These are phyloP conservation scores for Candida sonorensis DNA, from an alignment of 805 yeast genomes.

Conservation along the genomic window DNA sequence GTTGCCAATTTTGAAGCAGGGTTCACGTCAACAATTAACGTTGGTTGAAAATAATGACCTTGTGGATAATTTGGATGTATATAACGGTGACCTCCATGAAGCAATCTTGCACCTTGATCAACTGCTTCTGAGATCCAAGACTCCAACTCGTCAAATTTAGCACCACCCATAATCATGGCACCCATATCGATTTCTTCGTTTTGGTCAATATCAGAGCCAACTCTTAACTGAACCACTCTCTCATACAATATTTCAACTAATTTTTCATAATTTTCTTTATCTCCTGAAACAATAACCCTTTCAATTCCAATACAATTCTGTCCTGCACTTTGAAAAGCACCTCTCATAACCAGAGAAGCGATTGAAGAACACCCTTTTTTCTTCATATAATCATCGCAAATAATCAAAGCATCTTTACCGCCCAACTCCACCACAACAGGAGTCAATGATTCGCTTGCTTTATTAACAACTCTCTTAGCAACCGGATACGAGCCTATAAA, in stretches of 20 bases:
- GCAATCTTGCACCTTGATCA: constrained; percentile 66
- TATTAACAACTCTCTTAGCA: constrained; percentile 77
- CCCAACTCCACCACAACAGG: constrained; percentile 96
- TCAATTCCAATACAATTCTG: constrained; percentile 98
- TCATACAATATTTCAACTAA: constrained; percentile 50
- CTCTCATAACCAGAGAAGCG: constrained; percentile 84
- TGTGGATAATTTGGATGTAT: constrained; percentile 90
- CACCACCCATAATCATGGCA: constrained; percentile 75
- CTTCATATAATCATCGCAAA: constrained; percentile 72
- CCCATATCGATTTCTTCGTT: constrained; percentile 92
- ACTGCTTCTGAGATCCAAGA: constrained; percentile 68
- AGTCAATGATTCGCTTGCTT: constrained; percentile 81
- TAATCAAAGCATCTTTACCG: constrained; percentile 89
- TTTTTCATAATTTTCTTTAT: constrained; percentile 48
- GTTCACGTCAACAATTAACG: constrained; percentile 77
- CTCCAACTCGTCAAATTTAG: constrained; percentile 65
- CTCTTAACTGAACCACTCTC: constrained; percentile 55
- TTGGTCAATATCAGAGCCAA: constrained; percentile 92
- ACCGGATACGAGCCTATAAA: constrained; percentile 96
- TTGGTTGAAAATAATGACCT: constrained; percentile 91
- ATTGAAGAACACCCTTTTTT: constrained; percentile 36
- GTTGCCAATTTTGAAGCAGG: constrained; percentile 73
- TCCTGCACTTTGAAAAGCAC: constrained; percentile 95
- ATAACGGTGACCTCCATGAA: constrained; percentile 76
- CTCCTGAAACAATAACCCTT: constrained; percentile 75